Evolutionary conservation across 2,329 filamentous ascomycete genomes (phyloP).

Genomic region (Thelonectria olida): DNA sequence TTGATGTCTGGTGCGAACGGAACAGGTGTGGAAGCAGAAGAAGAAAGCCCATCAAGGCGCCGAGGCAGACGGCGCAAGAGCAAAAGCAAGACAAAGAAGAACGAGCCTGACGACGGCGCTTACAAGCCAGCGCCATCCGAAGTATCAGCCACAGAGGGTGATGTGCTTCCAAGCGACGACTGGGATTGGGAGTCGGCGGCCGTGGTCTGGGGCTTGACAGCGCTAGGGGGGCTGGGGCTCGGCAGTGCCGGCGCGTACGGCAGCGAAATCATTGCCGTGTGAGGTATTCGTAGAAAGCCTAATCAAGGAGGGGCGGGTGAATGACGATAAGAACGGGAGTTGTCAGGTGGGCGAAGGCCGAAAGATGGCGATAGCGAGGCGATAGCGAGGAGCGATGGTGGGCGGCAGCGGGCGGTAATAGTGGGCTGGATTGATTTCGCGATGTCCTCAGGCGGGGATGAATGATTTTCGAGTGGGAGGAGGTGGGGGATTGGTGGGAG

Average conservation of each 20-base stretch:
- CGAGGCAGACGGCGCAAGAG: slow-evolving; percentile 6
- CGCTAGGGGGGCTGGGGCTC: slow-evolving; percentile 54
- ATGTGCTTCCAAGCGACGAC: slow-evolving; percentile 46
- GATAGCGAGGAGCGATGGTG: not conserved
- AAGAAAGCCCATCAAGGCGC: slow-evolving; percentile 1
- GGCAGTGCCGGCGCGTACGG: slow-evolving; percentile 58
- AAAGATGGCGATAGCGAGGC: not conserved
- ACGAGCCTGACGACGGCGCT: slow-evolving; percentile 41
- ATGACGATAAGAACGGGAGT: not conserved
- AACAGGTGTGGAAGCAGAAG: not conserved
- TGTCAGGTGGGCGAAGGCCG: not conserved
- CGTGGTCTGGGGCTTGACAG: slow-evolving; percentile 56
- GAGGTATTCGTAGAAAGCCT: slow-evolving; percentile 25
- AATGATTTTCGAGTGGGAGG: not conserved
- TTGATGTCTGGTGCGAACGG: slow-evolving; percentile 4
- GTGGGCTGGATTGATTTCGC: not conserved
- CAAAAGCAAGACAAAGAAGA: slow-evolving; percentile 24
- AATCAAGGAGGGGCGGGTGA: not conserved
- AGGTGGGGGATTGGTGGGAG: not conserved
- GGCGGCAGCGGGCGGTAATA: not conserved
- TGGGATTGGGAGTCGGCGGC: slow-evolving; percentile 56
- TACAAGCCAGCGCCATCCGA: slow-evolving; percentile 51
- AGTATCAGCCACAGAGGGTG: slow-evolving; percentile 48
- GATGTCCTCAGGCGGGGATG: not conserved
- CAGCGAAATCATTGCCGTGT: slow-evolving; percentile 53